phyloP scores from a whole-genome alignment of 139 green algal genomes.

The Chlamydomonas applanata region DNA sequence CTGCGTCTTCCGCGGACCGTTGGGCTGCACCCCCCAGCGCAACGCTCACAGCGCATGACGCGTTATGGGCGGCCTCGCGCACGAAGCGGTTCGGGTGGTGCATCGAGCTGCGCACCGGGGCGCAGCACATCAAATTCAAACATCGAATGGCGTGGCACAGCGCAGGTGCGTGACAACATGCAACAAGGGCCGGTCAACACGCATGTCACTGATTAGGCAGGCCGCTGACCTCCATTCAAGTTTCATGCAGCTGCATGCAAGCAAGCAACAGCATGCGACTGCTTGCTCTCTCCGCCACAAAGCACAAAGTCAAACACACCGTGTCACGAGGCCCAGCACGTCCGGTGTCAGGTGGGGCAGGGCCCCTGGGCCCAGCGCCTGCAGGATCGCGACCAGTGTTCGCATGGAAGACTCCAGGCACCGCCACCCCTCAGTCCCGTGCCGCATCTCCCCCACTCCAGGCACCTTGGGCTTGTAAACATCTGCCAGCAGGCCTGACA shows the following conservation, averaged over 20 bases:
- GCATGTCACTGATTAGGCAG: no score
- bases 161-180: no score
- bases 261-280: neutral
- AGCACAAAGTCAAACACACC: neutral
- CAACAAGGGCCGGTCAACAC: no score
- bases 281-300: neutral
- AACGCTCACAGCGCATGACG: conserved; percentile 53
- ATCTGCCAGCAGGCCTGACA: neutral
- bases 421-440: conserved; percentile 91
- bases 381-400: conserved; percentile 29
- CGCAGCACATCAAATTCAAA: neutral
- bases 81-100: conserved; percentile 90
- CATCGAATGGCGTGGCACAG: neutral
- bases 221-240: conserved; percentile 4
- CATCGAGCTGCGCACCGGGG: conserved; percentile 46
- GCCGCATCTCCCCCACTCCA: conserved; percentile 70
- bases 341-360: neutral
- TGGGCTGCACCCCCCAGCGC: conserved; percentile 28
- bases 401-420: conserved; percentile 71
- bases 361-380: neutral
- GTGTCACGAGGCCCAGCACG: neutral
- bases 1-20: no score
- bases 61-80: conserved; percentile 74
- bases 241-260: neutral
- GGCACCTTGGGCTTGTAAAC: conserved; percentile 15